Base-by-base conservation (phyloP, 768 basidiomycete species). In the Russula olivacea region DNA sequence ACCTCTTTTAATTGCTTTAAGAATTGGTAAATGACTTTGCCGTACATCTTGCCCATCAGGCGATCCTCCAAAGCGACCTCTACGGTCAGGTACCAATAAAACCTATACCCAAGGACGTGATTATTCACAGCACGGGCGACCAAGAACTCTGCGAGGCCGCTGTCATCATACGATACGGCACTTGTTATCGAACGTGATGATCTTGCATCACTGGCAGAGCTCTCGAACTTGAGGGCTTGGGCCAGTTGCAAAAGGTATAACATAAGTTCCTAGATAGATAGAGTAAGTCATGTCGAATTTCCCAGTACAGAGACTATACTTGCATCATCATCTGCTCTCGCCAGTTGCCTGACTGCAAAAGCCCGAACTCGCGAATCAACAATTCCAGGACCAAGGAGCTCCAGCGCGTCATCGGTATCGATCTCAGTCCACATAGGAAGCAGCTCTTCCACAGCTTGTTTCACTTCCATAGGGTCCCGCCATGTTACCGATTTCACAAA, bases 1-100 rank as follows among this genome's bases (percentile, higher is more conserved):
- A 92, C 94, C 82, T 97, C 91, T 10, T 90, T 77, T 36, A 98
- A 85, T 74, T 89, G 88, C 70, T 82, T 86, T 83, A 93, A 88
- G 71, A 93, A 98, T 65, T 88, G 89, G 77, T 84, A 95, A 72
- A 92, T 84, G 25, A 85, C 78, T 63, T 86, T 85, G 70, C 51
- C 61, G 56, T 68, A 68, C 65, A 66, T 68, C 56, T 63, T 68
- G 32, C 58, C 61, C 59, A 68, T 66, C 43, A 61, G 36, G 17
- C 67, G 67, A 30, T 94, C 92, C 69, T 94, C 91, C 50, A 91
- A 75, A 23, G 92, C 91, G 19, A 93, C 87, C 72, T 98, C 97
- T 4, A 98, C 95, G 84, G 94, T 93, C 59, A 98, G 84, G 69
- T 98, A 99, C 97, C 97, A 98, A 72, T 96, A 90, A 66, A 98